Base-by-base conservation (phyloP, 108 stramenopile genomes). In the Cyclostephanos invisitatus region DNA sequence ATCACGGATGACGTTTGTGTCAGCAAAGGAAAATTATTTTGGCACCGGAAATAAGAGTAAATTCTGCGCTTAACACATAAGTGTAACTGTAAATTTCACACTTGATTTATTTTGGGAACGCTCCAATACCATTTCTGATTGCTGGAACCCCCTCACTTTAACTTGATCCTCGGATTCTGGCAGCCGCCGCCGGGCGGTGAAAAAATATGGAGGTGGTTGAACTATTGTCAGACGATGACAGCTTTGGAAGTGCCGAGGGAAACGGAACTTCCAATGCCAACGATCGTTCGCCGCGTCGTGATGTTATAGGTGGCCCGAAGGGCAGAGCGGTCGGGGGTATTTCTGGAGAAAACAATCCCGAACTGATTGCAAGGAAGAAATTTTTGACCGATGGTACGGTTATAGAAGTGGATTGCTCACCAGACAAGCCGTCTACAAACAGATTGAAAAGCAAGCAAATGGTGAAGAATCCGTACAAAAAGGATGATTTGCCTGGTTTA, bases 151-250 rank as follows among this genome's bases (percentile, higher is more conserved):
- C n/a, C n/a, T n/a, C n/a, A n/a, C n/a, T n/a, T n/a, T n/a, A n/a
- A n/a, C n/a, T n/a, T n/a, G n/a, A n/a, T n/a, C n/a, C n/a, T n/a
- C n/a, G n/a, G n/a, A n/a, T n/a, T n/a, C n/a, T n/a, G n/a, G 36
- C 36, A 6, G 36, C 36, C 36, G 36, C 36, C 3, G 36, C 36
- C 7, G 36, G 36, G 3, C 36, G 36, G 36, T 7, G 36, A 37
- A 37, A 25, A 56, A 56, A 28, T 25, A 54, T 54, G 67, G 71
- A 62, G 10, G 71, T 79, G 42, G 66, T 79, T 38, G 71, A 79
- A 27, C 57, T 79, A 40, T 59, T 79, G 17, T 79, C 78, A 24
- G 65, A 67, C 49, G 65, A 57, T 48, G 78, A 72, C 32, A 18
- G 28, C 17, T 69, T 46, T 53, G 78, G 62, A 55, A 49, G 24